Conservation (phyloP, 345 rosid genomes). For the Dipteronia dyeriana region DNA sequence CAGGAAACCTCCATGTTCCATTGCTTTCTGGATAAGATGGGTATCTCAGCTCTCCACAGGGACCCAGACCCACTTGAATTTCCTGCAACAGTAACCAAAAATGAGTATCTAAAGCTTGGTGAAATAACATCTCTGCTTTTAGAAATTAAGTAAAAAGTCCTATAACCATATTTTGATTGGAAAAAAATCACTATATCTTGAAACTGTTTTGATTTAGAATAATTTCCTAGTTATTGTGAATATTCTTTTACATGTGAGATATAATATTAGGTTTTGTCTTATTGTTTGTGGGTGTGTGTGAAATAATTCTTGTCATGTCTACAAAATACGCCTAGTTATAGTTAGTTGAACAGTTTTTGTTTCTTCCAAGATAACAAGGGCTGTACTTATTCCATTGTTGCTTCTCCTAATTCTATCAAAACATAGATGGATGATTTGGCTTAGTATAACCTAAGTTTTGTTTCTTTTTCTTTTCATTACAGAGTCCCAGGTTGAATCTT, state of each 20-base stretch:
- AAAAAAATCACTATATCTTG: neutral
- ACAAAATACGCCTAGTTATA: neutral
- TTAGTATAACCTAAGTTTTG: no score
- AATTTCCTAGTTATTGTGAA: neutral
- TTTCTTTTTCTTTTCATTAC: no score
- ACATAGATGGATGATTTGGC: neutral
- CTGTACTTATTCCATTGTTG: neutral
- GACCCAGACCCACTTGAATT: conserved; percentile 98
- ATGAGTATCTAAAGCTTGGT: conserved; percentile 4
- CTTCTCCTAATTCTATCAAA: neutral
- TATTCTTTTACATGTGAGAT: neutral
- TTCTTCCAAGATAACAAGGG: neutral
- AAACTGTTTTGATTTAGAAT: neutral
- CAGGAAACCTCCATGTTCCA: conserved; percentile 90
- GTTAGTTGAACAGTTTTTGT: neutral
- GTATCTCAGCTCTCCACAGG: conserved; percentile 91
- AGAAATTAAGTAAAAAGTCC: neutral
- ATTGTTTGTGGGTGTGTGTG: no score
- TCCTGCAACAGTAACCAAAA: conserved; percentile 53
- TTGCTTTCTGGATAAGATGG: conserved; percentile 97
- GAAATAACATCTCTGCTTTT: neutral
- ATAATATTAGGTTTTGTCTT: neutral
- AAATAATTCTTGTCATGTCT: no score
- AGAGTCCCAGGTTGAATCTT: no score
- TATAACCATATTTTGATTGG: no score